Evolutionary conservation across 495 filamentous ascomycete species (phyloP).

Genomic region (Tuber indicum): DNA sequence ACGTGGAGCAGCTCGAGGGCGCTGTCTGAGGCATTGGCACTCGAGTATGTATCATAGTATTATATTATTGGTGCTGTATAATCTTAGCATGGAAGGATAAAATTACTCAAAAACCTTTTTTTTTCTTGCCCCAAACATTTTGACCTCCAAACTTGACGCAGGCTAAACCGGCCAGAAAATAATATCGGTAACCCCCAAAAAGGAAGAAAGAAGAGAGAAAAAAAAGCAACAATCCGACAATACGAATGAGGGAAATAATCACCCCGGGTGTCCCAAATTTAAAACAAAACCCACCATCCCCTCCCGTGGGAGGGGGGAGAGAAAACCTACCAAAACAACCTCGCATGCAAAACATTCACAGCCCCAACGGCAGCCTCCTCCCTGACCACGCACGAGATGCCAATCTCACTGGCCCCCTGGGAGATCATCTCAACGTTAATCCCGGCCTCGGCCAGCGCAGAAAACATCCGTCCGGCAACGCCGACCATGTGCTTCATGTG

Average conservation of each 20-base stretch:
- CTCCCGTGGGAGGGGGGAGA: neutral
- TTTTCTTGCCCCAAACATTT: neutral
- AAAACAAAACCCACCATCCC: neutral
- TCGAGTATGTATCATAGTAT: neutral
- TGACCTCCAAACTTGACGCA: neutral
- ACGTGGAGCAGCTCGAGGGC: neutral
- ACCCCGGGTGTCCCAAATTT: neutral
- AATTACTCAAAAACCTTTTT: neutral
- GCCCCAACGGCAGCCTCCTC: conserved; percentile 82
- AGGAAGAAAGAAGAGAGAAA: neutral
- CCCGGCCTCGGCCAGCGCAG: conserved; percentile 75
- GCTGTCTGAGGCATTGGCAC: neutral
- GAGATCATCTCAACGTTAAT: conserved; percentile 98
- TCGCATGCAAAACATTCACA: conserved; percentile 90
- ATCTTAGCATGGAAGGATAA: neutral
- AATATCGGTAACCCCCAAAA: neutral
- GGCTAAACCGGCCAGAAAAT: neutral
- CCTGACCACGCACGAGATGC: conserved; percentile 95
- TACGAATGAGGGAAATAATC: neutral
- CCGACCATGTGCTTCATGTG: conserved; percentile 95
- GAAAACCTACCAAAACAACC: conserved; percentile 55
- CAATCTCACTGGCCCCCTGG: conserved; percentile 95
- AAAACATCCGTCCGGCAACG: conserved; percentile 82
- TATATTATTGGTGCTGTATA: neutral
- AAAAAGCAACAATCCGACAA: neutral